phyloP scores from a whole-genome alignment of 2,329 filamentous ascomycete species.

The Aspergillus oerlinghausenensis region DNA sequence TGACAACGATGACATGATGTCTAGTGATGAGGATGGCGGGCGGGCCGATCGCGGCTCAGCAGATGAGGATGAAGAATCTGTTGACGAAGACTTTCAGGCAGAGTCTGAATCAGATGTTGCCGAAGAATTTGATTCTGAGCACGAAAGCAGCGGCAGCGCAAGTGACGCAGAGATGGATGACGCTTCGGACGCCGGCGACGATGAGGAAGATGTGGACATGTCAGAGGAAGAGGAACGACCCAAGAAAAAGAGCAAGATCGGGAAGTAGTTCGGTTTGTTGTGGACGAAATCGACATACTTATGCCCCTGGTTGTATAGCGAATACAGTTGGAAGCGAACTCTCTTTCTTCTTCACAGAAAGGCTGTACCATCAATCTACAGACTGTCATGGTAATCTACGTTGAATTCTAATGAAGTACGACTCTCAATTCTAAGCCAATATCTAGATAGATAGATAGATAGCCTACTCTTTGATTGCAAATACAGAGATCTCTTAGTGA shows the following conservation, averaged over 20 bases:
- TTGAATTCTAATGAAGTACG: background rate
- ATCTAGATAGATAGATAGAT: background rate
- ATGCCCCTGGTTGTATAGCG: conserved; percentile 12
- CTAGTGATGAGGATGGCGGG: conserved; percentile 73
- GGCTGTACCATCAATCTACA: too few species aligned
- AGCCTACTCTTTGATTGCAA: background rate
- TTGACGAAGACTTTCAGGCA: conserved; percentile 92
- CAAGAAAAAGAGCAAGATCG: conserved; percentile 60
- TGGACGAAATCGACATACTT: background rate
- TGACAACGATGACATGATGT: conserved; percentile 74
- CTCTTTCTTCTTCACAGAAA: background rate
- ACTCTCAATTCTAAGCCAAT: background rate
- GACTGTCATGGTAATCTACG: background rate
- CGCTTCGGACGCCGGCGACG: conserved; percentile 35
- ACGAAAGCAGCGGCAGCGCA: conserved; percentile 75
- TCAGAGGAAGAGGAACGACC: conserved; percentile 50
- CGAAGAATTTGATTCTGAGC: conserved; percentile 89
- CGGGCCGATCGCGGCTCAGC: conserved; percentile 80
- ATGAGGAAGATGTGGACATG: conserved; percentile 32
- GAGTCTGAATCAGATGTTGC: conserved; percentile 93
- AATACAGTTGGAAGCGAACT: background rate
- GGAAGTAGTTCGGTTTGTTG: conserved; percentile 24
- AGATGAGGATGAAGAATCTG: conserved; percentile 91
- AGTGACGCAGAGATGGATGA: conserved; percentile 59
- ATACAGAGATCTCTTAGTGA: background rate